Percentiles rank a stretch among this genome's conserved stretches.
phyloP scores from a whole-genome alignment of 2,329 filamentous ascomycete genomes.

The Pezicula carpinea region DNA sequence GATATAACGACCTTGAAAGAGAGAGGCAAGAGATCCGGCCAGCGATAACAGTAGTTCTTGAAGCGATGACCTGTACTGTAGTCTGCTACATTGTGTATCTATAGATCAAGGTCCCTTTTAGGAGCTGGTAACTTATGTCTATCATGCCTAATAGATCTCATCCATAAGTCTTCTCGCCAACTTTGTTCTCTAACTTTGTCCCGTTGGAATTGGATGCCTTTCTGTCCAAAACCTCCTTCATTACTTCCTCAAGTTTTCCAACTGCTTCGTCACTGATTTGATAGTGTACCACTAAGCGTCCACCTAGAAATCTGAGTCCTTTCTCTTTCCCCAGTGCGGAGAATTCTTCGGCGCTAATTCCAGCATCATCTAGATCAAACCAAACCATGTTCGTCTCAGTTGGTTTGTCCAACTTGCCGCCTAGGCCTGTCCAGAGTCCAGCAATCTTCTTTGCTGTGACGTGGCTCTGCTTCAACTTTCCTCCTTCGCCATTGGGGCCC shows the following conservation, averaged over 20 bases:
- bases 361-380: slow-evolving; percentile 57
- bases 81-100: too few relatives aligned
- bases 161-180: slow-evolving; percentile 27
- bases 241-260: slow-evolving; percentile 39
- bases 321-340: slow-evolving; percentile 49
- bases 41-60: too few relatives aligned
- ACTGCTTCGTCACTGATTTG: slow-evolving; percentile 62
- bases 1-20: too few relatives aligned
- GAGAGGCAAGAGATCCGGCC: too few relatives aligned
- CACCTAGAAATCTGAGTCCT: slow-evolving; percentile 51
- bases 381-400: slow-evolving; percentile 75
- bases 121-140: too few relatives aligned
- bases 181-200: slow-evolving; percentile 9
- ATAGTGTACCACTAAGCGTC: slow-evolving; percentile 64
- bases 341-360: slow-evolving; percentile 46
- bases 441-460: slow-evolving; percentile 57
- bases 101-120: too few relatives aligned
- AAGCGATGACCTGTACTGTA: too few relatives aligned
- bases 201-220: slow-evolving; percentile 8
- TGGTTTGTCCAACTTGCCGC: slow-evolving; percentile 54
- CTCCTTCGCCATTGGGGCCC: slow-evolving; percentile 52
- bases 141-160: slow-evolving; percentile 5
- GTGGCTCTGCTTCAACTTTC: slow-evolving; percentile 58
- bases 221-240: slow-evolving; percentile 30
- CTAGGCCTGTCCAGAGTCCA: slow-evolving; percentile 53